These are phyloP conservation scores for Physaria fendleri DNA, from an alignment of 345 rosid species.

Conservation along the genomic window DNA sequence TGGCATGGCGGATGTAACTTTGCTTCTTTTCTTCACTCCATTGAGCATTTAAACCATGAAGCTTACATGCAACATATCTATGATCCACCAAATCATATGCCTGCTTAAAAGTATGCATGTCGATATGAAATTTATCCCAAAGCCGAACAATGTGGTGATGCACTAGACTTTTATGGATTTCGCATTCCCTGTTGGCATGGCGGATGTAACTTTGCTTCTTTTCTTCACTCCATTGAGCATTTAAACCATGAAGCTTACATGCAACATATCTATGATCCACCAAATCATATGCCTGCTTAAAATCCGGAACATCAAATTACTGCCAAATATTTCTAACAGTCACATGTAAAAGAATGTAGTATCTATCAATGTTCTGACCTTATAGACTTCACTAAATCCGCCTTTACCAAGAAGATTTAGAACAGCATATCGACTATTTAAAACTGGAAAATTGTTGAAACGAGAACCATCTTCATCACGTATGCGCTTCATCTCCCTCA, in stretches of 20 bases:
- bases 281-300: constrained; percentile 97
- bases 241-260: constrained; percentile 96
- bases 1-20: constrained; percentile 94
- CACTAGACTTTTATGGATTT: constrained; percentile 96
- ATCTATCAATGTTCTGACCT: constrained; percentile 57
- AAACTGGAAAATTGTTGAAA: constrained; percentile 90
- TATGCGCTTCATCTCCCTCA: constrained; percentile 96
- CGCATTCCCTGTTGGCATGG: constrained; percentile 91
- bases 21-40: constrained; percentile 99
- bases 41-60: constrained; percentile 95
- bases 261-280: constrained; percentile 94
- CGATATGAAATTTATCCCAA: constrained; percentile 98
- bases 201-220: constrained; percentile 97
- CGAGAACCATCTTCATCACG: constrained; percentile 99
- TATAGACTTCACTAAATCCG: constrained; percentile 99
- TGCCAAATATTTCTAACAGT: constrained; percentile 33
- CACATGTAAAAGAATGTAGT: constrained; percentile 15
- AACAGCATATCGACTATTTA: constrained; percentile 82
- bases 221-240: constrained; percentile 99
- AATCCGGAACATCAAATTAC: constrained; percentile 62
- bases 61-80: constrained; percentile 96
- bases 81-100: constrained; percentile 97
- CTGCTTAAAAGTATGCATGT: constrained; percentile 93
- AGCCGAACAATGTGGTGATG: constrained; percentile 96
- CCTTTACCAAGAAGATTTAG: constrained; percentile 98